Conservation (phyloP, 352 stramenopile species). For the Phytophthora ramorum region DNA sequence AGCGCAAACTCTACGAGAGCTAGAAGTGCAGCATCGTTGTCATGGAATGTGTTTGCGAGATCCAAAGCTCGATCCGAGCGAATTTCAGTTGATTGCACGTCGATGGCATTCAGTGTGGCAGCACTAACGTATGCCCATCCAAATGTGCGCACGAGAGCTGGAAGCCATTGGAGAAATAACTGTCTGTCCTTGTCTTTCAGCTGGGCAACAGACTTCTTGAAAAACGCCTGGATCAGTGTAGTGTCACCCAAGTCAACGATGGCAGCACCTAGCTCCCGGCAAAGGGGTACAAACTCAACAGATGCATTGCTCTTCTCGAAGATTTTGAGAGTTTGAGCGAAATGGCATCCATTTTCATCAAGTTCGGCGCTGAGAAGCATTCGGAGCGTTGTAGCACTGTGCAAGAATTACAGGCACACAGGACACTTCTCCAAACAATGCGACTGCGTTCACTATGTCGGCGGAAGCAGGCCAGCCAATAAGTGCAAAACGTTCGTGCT, state of each 20-base stretch:
- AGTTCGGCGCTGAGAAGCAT: neutral
- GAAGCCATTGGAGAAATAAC: conserved; percentile 5
- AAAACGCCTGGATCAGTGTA: conserved; percentile 1
- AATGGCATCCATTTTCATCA: neutral
- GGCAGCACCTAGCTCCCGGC: conserved; percentile 7
- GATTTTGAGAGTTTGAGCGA: neutral
- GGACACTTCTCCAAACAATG: conserved; percentile 10
- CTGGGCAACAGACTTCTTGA: conserved; percentile 6
- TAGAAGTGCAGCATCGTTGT: neutral
- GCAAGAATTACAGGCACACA: conserved; percentile 1
- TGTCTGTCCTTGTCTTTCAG: conserved; percentile 10
- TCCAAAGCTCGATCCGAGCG: conserved; percentile 10
- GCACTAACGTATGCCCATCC: conserved; percentile 1
- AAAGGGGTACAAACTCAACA: conserved; percentile 4
- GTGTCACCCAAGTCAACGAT: conserved; percentile 1
- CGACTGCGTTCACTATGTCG: conserved; percentile 10
- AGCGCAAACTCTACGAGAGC: conserved; percentile 2
- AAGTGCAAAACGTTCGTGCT: conserved; percentile 7
- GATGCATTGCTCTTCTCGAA: neutral
- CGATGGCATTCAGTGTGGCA: neutral
- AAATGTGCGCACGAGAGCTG: neutral
- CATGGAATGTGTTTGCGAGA: conserved; percentile 1
- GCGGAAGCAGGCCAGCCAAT: conserved; percentile 10
- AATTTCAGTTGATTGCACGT: conserved; percentile 2
- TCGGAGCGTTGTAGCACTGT: neutral